These are phyloP conservation scores for Neurospora sp. DNA, from an alignment of 495 filamentous ascomycete genomes.

Conservation along the genomic window DNA sequence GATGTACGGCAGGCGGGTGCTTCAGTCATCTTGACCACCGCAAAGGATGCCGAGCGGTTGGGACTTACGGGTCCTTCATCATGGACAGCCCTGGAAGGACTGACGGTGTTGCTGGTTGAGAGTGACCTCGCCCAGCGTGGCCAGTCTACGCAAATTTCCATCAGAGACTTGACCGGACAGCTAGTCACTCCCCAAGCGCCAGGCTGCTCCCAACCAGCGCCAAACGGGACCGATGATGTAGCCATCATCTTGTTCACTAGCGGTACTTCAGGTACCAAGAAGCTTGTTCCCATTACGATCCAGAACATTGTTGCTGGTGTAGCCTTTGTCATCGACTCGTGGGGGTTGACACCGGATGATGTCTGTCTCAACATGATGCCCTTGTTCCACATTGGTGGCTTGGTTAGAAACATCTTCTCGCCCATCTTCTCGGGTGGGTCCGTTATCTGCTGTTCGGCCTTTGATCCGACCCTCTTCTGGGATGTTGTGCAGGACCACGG, in stretches of 20 bases:
- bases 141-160: neutral
- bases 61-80: neutral
- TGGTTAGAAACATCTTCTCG: conserved; percentile 32
- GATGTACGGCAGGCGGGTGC: conserved; percentile 14
- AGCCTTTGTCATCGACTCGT: conserved; percentile 31
- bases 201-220: neutral
- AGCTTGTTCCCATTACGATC: conserved; percentile 33
- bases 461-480: conserved; percentile 41
- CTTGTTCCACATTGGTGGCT: conserved; percentile 35
- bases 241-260: conserved; percentile 37
- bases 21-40: conserved; percentile 7
- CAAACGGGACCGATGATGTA: conserved; percentile 19
- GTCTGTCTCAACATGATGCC: conserved; percentile 40
- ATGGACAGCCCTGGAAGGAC: neutral
- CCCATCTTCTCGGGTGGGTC: conserved; percentile 33
- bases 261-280: conserved; percentile 38
- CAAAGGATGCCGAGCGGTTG: conserved; percentile 6
- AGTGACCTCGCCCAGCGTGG: neutral
- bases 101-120: neutral
- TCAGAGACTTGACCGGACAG: neutral
- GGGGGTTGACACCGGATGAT: conserved; percentile 25
- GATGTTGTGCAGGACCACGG: conserved; percentile 28
- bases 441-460: conserved; percentile 33
- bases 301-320: conserved; percentile 29
- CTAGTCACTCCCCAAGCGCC: neutral